Conservation (phyloP, 1,139 yeast genomes). For the Geotrichum fermentans region DNA sequence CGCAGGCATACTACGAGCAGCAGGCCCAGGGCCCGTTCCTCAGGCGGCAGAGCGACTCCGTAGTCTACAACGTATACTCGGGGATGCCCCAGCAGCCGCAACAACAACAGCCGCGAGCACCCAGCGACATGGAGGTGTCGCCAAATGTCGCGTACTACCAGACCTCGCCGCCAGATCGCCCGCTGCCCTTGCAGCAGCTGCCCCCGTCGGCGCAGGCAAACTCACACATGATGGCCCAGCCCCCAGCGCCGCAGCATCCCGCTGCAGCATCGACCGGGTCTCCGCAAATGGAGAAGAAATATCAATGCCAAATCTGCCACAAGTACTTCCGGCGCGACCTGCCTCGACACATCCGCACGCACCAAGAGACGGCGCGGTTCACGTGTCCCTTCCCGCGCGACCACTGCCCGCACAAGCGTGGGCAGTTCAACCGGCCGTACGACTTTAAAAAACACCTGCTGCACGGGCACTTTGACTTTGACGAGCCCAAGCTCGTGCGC, state of each 20-base stretch:
- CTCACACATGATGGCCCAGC: too few species aligned
- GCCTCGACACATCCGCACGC: conserved; percentile 62
- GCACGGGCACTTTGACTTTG: conserved; percentile 57
- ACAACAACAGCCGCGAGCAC: too few species aligned
- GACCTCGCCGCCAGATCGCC: conserved; percentile 1
- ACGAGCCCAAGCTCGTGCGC: conserved; percentile 42
- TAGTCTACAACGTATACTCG: background rate
- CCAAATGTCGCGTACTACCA: background rate
- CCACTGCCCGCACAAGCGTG: conserved; percentile 56
- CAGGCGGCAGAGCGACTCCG: background rate
- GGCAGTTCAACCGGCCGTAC: conserved; percentile 62
- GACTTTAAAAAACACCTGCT: conserved; percentile 64
- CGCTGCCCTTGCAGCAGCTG: conserved; percentile 6
- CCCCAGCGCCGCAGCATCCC: conserved; percentile 6
- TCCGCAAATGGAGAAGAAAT: conserved; percentile 24
- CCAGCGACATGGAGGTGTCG: too few species aligned
- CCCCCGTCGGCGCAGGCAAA: too few species aligned
- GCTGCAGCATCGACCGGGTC: conserved; percentile 1
- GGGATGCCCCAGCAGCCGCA: background rate
- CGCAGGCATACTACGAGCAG: background rate
- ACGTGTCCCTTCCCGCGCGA: conserved; percentile 54
- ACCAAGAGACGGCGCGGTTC: conserved; percentile 54
- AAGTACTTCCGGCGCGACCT: conserved; percentile 57
- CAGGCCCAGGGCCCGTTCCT: background rate
- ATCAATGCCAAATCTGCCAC: conserved; percentile 52